These are phyloP conservation scores for Colletotrichum truncatum DNA, from an alignment of 2,329 filamentous ascomycete species.

Conservation along the genomic window DNA sequence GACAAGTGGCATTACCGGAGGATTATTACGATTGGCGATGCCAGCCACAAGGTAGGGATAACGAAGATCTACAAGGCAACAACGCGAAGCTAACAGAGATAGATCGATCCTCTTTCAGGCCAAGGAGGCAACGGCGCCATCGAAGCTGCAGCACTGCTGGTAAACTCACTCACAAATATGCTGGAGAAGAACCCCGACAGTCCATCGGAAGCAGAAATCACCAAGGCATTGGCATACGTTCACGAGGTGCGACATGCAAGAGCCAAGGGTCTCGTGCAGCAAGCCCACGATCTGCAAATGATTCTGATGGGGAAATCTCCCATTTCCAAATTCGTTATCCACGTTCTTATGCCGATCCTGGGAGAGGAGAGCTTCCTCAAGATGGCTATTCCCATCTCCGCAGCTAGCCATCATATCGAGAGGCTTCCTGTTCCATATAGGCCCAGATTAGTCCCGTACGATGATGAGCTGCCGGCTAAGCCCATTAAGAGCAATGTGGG, in stretches of 20 bases:
- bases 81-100: background rate
- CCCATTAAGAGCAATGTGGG: background rate
- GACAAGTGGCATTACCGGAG: slow-evolving; percentile 48
- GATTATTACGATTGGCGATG: slow-evolving; percentile 50
- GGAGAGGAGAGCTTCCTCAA: background rate
- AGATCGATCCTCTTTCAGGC: slow-evolving; percentile 35
- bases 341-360: background rate
- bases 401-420: background rate
- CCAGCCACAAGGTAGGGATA: slow-evolving; percentile 47
- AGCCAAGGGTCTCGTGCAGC: background rate
- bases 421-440: background rate
- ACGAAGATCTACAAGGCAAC: rapidly evolving
- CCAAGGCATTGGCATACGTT: background rate
- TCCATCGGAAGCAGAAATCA: background rate
- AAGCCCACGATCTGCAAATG: slow-evolving; percentile 12
- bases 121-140: slow-evolving; percentile 39
- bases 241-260: slow-evolving; percentile 8
- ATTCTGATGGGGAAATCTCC: slow-evolving; percentile 6
- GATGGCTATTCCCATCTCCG: background rate
- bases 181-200: slow-evolving; percentile 9
- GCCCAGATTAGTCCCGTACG: background rate
- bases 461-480: slow-evolving; percentile 1
- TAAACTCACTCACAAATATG: slow-evolving; percentile 26
- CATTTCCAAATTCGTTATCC: background rate
- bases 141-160: slow-evolving; percentile 34